Evolutionary conservation across 495 filamentous ascomycete genomes (phyloP).

Genomic region (Thermochaetoides thermophila): DNA sequence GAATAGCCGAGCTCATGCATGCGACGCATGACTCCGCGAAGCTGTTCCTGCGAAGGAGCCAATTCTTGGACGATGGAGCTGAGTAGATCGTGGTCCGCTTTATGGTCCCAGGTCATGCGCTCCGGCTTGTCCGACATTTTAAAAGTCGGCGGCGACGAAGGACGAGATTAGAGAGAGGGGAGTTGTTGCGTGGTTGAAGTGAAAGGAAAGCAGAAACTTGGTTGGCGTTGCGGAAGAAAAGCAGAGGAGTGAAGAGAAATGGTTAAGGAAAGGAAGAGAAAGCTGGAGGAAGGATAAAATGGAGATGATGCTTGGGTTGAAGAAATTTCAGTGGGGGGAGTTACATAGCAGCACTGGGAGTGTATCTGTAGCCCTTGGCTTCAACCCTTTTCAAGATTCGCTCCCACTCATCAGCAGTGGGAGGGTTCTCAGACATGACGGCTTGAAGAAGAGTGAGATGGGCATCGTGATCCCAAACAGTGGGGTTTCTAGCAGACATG

Average conservation of each 20-base stretch:
- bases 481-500: conserved; percentile 6
- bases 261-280: not conserved
- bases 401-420: conserved; percentile 10
- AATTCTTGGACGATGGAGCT: conserved; percentile 7
- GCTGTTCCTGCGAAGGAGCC: conserved; percentile 7
- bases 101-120: conserved; percentile 19
- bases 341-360: conserved; percentile 17
- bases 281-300: conserved; percentile 1
- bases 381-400: conserved; percentile 7
- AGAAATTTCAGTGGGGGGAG: not conserved
- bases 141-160: not conserved
- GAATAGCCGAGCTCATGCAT: conserved; percentile 12
- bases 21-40: conserved; percentile 8
- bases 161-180: not conserved
- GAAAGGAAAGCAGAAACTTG: not conserved
- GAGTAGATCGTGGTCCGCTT: conserved; percentile 16
- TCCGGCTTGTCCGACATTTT: conserved; percentile 1
- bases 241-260: conserved; percentile 1
- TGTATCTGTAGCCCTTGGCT: conserved; percentile 16
- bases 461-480: conserved; percentile 21
- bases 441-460: conserved; percentile 20
- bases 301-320: not conserved
- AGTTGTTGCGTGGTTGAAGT: not conserved
- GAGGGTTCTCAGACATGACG: conserved; percentile 11
- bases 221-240: not conserved